Percentiles rank a stretch among this genome's conserved stretches.
Evolutionary conservation across 2,329 filamentous ascomycete genomes (phyloP).

Genomic region (Colletotrichum sp.): DNA sequence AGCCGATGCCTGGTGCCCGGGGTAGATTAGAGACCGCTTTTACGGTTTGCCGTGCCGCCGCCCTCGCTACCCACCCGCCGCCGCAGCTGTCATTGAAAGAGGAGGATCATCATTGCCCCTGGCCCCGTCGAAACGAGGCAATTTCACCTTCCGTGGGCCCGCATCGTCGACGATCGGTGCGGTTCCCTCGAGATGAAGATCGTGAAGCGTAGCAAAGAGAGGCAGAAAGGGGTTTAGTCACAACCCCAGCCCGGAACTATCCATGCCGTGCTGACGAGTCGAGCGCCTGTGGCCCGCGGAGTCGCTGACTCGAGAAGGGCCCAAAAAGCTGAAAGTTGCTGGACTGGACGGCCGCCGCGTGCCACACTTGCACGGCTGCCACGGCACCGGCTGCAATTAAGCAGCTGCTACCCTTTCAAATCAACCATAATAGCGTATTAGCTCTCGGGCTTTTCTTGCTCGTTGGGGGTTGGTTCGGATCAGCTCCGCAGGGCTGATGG

Average conservation of each 20-base stretch:
- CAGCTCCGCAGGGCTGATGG: not conserved
- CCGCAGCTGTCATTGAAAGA: not conserved
- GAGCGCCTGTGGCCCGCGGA: not conserved
- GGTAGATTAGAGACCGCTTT: not conserved
- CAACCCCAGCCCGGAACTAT: not conserved
- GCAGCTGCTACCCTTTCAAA: not conserved
- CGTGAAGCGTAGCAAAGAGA: not conserved
- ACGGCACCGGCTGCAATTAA: not conserved
- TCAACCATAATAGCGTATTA: not conserved
- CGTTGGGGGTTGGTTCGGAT: not conserved
- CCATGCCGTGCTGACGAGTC: not conserved
- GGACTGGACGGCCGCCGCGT: not conserved
- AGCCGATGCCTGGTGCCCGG: not conserved
- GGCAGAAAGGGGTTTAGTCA: not conserved
- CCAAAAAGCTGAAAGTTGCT: not conserved
- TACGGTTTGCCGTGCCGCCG: not conserved
- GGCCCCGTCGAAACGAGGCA: not conserved
- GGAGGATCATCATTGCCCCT: not conserved
- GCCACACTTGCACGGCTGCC: not conserved
- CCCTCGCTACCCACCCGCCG: not conserved
- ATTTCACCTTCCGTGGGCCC: not conserved
- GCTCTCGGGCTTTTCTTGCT: not conserved
- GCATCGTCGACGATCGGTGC: not conserved
- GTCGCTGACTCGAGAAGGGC: not conserved
- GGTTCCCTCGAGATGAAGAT: not conserved